Conservation (phyloP, 2,329 filamentous ascomycete genomes). For the Rutstroemia sp. region DNA sequence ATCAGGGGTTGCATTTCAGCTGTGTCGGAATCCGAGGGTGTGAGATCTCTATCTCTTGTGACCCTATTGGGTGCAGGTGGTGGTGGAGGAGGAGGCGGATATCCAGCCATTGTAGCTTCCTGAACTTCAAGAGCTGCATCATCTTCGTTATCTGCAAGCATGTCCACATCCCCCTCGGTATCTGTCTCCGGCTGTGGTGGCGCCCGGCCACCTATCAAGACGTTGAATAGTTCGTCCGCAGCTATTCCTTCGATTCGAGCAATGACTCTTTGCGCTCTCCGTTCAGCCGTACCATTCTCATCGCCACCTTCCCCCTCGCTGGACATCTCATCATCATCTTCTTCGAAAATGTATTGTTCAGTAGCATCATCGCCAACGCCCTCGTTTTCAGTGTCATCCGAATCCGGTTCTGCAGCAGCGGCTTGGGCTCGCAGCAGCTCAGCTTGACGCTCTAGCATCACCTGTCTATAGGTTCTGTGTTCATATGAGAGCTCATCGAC, state of each 20-base stretch:
- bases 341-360: conserved; percentile 22
- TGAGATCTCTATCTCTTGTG: conserved; percentile 51
- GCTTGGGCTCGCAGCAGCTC: conserved; percentile 16
- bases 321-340: conserved; percentile 27
- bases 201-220: conserved; percentile 10
- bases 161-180: conserved; percentile 37
- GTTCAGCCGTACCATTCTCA: background rate
- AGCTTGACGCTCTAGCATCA: conserved; percentile 17
- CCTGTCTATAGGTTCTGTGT: conserved; percentile 14
- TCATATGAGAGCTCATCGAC: conserved; percentile 30
- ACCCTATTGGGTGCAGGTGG: conserved; percentile 36
- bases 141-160: conserved; percentile 37
- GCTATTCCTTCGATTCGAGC: conserved; percentile 3
- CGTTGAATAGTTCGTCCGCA: conserved; percentile 20
- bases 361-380: conserved; percentile 39
- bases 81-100: conserved; percentile 52
- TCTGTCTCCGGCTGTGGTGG: conserved; percentile 28
- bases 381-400: conserved; percentile 17
- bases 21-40: conserved; percentile 66
- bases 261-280: background rate
- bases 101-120: conserved; percentile 72
- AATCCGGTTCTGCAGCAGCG: conserved; percentile 15
- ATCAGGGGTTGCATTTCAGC: conserved; percentile 53
- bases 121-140: conserved; percentile 60
- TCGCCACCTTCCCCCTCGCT: conserved; percentile 16